Conservation (phyloP, 768 basidiomycete genomes). For the Podaxis sp. region DNA sequence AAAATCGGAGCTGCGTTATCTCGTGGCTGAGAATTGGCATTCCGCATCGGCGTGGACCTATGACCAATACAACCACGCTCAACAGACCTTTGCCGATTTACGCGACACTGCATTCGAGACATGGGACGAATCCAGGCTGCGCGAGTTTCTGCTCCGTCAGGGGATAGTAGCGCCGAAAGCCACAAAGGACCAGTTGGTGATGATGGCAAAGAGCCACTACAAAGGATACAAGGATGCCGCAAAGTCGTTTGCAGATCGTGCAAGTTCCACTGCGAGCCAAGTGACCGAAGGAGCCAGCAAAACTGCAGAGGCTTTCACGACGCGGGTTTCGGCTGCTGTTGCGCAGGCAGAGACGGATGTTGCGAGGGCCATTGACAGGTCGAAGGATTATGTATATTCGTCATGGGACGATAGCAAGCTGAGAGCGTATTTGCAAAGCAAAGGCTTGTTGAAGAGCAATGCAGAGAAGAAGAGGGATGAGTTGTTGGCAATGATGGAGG, state of each 20-base stretch:
- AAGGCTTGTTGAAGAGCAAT: slow-evolving; percentile 68
- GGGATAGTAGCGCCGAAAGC: slow-evolving; percentile 83
- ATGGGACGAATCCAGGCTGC: slow-evolving; percentile 83
- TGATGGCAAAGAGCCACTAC: slow-evolving; percentile 74
- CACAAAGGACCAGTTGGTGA: slow-evolving; percentile 73
- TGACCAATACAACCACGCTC: slow-evolving; percentile 63
- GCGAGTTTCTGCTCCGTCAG: slow-evolving; percentile 83
- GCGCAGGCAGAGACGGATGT: slow-evolving; percentile 55
- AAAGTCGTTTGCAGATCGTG: slow-evolving; percentile 49
- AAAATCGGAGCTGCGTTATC: slow-evolving; percentile 38
- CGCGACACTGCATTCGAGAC: slow-evolving; percentile 65
- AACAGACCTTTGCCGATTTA: slow-evolving; percentile 57
- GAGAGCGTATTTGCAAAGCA: slow-evolving; percentile 68
- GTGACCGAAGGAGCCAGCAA: slow-evolving; percentile 39
- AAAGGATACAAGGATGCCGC: slow-evolving; percentile 59
- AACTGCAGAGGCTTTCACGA: slow-evolving; percentile 37
- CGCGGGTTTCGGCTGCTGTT: slow-evolving; percentile 18
- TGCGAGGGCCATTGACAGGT: slow-evolving; percentile 55
- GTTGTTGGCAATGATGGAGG: slow-evolving; percentile 64
- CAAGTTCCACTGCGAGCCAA: slow-evolving; percentile 46
- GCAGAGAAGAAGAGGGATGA: slow-evolving; percentile 61
- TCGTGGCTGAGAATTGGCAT: slow-evolving; percentile 66
- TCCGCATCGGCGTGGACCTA: slow-evolving; percentile 51
- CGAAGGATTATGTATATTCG: slow-evolving; percentile 86
- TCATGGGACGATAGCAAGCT: slow-evolving; percentile 84